Evolutionary conservation across 345 rosid genomes (phyloP), one percentile per base, ranked within the genome.

Genomic region (Brassica nigra): DNA sequence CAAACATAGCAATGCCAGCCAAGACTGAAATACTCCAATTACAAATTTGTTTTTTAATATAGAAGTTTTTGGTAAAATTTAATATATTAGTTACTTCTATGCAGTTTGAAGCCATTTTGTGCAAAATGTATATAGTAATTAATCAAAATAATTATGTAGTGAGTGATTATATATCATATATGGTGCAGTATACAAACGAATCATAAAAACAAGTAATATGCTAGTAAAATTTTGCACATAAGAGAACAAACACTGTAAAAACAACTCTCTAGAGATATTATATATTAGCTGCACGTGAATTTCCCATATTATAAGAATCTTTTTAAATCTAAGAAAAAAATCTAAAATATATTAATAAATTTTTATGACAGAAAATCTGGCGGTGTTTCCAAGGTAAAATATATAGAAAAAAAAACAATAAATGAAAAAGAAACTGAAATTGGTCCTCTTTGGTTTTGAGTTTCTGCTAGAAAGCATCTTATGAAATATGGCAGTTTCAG

Each of bases 221-320:
- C 42, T 68, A 55, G 75, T 37, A 66, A 39, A 66, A 71, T 20
- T 71, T 61, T 59, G 52, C 70, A 52, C 70, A 81, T 64, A 83
- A 86, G 87, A 86, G 85, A 88, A 88, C 88, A 89, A 86, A 86
- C 76, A 78, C 76, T 81, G 88, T 72, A 89, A 87, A 75, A 83
- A 85, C 83, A 78, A 86, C 68, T 74, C 83, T 31, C 79, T 80
- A 75, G 62, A 80, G 62, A 80, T 75, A 80, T 70, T 78, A 75
- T 78, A 79, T 85, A 80, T 75, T 77, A 83, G 82, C 86, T 84
- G 84, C 92, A 90, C 89, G 95, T 90, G 92, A 90, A 87, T 81
- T 80, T 6, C 83, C 76, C 79, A 70, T 75, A 75, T 55, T 66
- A 62, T 74, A 75, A 63, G 70, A 54, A 54, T 54, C 71, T 28